These are phyloP conservation scores for Marsdenia floribunda DNA, from an alignment of 257 asterid genomes.

Conservation along the genomic window DNA sequence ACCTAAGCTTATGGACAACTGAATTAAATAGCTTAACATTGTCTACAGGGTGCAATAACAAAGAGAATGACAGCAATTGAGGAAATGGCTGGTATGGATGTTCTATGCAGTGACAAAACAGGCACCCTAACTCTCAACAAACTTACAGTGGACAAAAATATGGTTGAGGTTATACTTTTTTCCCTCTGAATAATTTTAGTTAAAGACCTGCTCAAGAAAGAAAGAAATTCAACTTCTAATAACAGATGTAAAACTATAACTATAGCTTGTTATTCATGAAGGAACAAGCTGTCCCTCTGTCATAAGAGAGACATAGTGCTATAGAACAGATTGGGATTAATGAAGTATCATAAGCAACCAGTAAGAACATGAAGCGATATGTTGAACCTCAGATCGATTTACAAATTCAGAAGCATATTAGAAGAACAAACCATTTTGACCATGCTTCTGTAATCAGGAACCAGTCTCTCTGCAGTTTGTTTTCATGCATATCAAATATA, in stretches of 20 bases:
- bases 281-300: not conserved
- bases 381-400: not conserved
- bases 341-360: not conserved
- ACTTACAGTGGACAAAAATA: constrained; percentile 34
- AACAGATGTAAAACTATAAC: not conserved
- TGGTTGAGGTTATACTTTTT: constrained; percentile 28
- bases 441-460: not conserved
- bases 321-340: not conserved
- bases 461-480: not conserved
- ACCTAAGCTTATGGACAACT: not conserved
- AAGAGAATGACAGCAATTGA: constrained; percentile 42
- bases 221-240: not conserved
- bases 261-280: not conserved
- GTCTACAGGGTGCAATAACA: constrained; percentile 37
- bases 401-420: not conserved
- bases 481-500: not conserved
- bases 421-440: not conserved
- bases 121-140: constrained; percentile 40
- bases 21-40: constrained; percentile 2
- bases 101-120: constrained; percentile 39
- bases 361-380: not conserved
- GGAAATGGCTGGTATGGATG: constrained; percentile 50
- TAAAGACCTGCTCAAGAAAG: not conserved
- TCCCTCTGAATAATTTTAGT: not conserved
- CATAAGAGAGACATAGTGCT: not conserved